phyloP scores from a whole-genome alignment of 306 rosid genomes.

The Inga oerstediana region DNA sequence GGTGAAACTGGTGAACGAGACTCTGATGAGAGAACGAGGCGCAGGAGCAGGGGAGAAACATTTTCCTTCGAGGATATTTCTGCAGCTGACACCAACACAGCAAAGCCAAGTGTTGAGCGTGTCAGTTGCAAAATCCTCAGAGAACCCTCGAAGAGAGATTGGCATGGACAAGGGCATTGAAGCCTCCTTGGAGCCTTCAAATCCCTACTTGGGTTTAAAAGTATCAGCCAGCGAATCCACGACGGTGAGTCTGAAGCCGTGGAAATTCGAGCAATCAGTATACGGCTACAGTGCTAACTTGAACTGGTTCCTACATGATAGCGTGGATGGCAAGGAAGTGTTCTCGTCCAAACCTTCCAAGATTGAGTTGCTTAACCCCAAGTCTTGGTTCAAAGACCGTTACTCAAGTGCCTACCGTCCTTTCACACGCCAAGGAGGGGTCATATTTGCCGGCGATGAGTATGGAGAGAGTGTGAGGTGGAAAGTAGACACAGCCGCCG shows the following conservation, averaged over 20 bases:
- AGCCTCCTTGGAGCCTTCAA: constrained; percentile 68
- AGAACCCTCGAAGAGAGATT: constrained; percentile 66
- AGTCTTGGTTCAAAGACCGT: constrained; percentile 78
- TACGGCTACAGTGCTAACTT: constrained; percentile 74
- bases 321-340: constrained; percentile 76
- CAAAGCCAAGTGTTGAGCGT: constrained; percentile 67
- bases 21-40: constrained; percentile 70
- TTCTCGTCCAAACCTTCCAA: constrained; percentile 76
- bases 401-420: constrained; percentile 86
- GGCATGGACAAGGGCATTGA: constrained; percentile 68
- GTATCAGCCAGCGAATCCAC: constrained; percentile 66
- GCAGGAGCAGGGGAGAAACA: constrained; percentile 77
- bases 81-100: constrained; percentile 74
- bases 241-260: constrained; percentile 66
- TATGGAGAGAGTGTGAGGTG: constrained; percentile 80
- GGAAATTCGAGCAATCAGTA: constrained; percentile 89
- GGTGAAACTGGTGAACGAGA: constrained; percentile 65
- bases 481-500: constrained; percentile 69
- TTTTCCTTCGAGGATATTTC: constrained; percentile 78
- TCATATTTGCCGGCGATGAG: constrained; percentile 84
- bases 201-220: constrained; percentile 60
- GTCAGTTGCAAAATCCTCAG: constrained; percentile 86
- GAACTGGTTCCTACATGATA: constrained; percentile 88
- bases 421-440: constrained; percentile 86
- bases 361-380: constrained; percentile 65